Percentiles rank a stretch among this genome's conserved stretches.
Conservation (phyloP, 768 basidiomycete species). For the Suillus americanus region DNA sequence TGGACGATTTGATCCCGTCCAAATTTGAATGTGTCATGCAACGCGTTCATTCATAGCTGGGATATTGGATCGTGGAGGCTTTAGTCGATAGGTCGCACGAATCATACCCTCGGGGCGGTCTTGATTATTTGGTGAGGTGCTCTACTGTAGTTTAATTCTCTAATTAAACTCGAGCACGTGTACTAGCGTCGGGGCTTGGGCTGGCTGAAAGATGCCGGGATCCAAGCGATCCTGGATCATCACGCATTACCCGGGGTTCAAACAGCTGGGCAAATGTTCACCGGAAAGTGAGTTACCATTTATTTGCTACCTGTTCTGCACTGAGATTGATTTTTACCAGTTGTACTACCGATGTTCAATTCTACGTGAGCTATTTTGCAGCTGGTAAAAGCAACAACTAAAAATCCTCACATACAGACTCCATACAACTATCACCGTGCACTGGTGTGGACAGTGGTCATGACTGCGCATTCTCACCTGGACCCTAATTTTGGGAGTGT, state of each 20-base stretch:
- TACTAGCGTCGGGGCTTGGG: slow-evolving; percentile 59
- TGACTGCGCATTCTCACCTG: slow-evolving; percentile 55
- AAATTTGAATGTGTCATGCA: too few species aligned
- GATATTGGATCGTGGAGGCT: too few species aligned
- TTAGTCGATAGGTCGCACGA: too few species aligned
- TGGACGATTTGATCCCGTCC: too few species aligned
- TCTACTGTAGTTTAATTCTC: background rate
- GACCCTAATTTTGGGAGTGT: too few species aligned
- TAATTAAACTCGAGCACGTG: background rate
- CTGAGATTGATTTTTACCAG: slow-evolving; percentile 33
- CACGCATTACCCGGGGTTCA: slow-evolving; percentile 75
- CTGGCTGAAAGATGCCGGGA: slow-evolving; percentile 61
- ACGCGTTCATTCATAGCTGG: too few species aligned
- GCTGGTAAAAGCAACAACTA: background rate
- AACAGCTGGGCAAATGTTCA: slow-evolving; percentile 58
- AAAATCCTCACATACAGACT: slow-evolving; percentile 42
- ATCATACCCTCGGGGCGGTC: too few species aligned
- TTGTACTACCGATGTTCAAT: slow-evolving; percentile 67
- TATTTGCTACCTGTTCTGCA: background rate
- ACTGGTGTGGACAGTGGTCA: slow-evolving; percentile 78
- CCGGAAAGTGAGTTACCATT: slow-evolving; percentile 52
- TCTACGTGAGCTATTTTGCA: slow-evolving; percentile 53
- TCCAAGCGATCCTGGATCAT: slow-evolving; percentile 68
- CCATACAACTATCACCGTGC: slow-evolving; percentile 73
- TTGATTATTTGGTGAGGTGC: slow-evolving; percentile 54